Base-by-base conservation (phyloP, 805 yeast species). In the Yueomyces sinensis region DNA sequence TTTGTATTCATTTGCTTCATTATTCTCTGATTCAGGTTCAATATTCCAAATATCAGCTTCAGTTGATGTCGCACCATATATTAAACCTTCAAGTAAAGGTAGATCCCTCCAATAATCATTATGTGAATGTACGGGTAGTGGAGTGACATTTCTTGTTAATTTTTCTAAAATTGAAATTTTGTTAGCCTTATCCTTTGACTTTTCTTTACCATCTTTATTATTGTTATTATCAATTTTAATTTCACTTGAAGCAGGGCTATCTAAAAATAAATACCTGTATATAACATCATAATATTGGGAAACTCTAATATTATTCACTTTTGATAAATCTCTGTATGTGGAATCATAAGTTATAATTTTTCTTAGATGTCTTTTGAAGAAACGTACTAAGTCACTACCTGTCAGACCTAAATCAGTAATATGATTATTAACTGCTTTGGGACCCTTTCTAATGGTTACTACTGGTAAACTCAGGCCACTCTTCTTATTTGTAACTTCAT, bases 1-100 rank as follows among this genome's bases (percentile, higher is more conserved):
- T 29, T 63, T 63, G 31, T 57, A 46, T 25, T 58, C 58, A 13
- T 54, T 56, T 4, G 54, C 46, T 13, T 25, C 28, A 4, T 56
- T 53, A 19, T 32, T 9, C 6, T 25, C 15, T 9, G 13, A 11
- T 13, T 25, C 13, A 18, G 31, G 24, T 5, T 37, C 37, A 5
- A 50, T 45, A 31, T 54, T 54, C 80, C 79, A 76, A 14, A 74
- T 65, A 45, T 77, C 86, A n/a, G 77, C 76, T 52, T 77, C 86
- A 1, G 76, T 62, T 32, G 79, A 70, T 30, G 62, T 61, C 27
- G 70, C 63, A 2, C 83, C 86, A 17, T 47, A 40, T 4, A 49
- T 44, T 11, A 65, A 49, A 0, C 82, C 83, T 39, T 75, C 77
- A 34, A 70, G 62, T 3, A 77, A 57, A 1, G 83, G 83, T 4